Base-by-base conservation (phyloP, 108 stramenopile species). In the Skeletonema costatum region DNA sequence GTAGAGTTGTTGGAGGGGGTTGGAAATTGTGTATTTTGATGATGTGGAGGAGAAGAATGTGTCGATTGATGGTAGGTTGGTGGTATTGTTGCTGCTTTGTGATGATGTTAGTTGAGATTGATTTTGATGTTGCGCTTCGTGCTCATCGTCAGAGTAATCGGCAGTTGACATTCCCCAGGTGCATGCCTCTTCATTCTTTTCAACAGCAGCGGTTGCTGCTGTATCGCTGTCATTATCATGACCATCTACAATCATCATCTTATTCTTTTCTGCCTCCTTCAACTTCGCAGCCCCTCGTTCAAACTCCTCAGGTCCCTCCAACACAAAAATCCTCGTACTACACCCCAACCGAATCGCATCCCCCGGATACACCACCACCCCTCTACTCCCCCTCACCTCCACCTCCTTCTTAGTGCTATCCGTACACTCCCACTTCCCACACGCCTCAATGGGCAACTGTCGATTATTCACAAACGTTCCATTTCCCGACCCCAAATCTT, bases 261-360 rank as follows among this genome's bases (percentile, higher is more conserved):
- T 36, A 0, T 9, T 41, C 39, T 41, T 41, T 25, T 25, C 25
- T 25, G 35, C 39, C 25, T 8, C 25, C 13, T 3, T 60, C 53
- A 7, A 60, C 13, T 2, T 14, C 32, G 4, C 44, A 6, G 71
- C 74, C 30, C 76, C 89, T 36, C 89, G 66, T 38, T 87, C 86
- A 80, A 84, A 89, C 33, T 87, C 84, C 32, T 51, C 60, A 21
- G 87, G 89, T 32, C 91, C 93, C 53, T 91, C 90, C 53, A 94
- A 60, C 39, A 75, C 82, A 75, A 71, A 94, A 3, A 87, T 31
- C 17, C 93, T 73, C 46, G 93, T 91, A 7, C 80, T 82, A 5
- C 85, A 89, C 9, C 93, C 93, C 79, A 92, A 92, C 50, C 75
- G 65, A 25, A 94, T 77, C 4, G 88, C 82, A 77, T 92, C 91